Conservation (phyloP, 1,284 basidiomycete species). For the Tilletia horrida region DNA sequence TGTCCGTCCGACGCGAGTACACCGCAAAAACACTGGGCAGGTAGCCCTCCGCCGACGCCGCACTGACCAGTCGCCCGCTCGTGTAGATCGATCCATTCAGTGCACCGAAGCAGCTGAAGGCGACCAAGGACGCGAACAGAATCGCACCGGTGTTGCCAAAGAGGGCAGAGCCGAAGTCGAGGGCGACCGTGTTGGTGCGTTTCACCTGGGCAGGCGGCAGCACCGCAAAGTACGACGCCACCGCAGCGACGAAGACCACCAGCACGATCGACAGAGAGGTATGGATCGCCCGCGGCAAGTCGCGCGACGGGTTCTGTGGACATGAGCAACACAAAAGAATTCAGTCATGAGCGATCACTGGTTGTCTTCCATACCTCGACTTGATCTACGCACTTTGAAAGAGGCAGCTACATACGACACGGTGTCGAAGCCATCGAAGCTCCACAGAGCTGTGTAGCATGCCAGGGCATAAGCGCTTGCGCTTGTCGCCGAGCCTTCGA, state of each 20-base stretch:
- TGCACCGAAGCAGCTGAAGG: conserved; percentile 69
- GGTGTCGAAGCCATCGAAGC: conserved; percentile 86
- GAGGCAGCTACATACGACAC: conserved; percentile 82
- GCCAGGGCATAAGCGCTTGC: conserved; percentile 86
- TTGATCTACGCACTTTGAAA: conserved; percentile 60
- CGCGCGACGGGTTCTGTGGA: conserved; percentile 59
- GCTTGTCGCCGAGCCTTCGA: conserved; percentile 70
- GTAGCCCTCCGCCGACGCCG: conserved; percentile 81
- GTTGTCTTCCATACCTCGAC: background rate
- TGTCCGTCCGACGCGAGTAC: conserved; percentile 29
- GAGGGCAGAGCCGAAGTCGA: conserved; percentile 80
- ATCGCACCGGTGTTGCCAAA: conserved; percentile 81
- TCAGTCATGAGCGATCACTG: background rate
- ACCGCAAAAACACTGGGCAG: conserved; percentile 57
- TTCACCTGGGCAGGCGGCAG: conserved; percentile 65
- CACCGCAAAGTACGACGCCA: conserved; percentile 90
- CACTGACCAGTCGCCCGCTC: conserved; percentile 74
- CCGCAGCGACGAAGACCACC: conserved; percentile 76
- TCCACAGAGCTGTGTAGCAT: conserved; percentile 91
- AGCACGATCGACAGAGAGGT: conserved; percentile 76
- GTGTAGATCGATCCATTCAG: conserved; percentile 46
- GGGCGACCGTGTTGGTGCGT: conserved; percentile 75
- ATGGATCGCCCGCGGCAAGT: conserved; percentile 85
- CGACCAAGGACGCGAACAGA: conserved; percentile 82
- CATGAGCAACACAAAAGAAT: background rate